Conservation (phyloP, 1,284 basidiomycete genomes). For the Exsudoporus floridanus region DNA sequence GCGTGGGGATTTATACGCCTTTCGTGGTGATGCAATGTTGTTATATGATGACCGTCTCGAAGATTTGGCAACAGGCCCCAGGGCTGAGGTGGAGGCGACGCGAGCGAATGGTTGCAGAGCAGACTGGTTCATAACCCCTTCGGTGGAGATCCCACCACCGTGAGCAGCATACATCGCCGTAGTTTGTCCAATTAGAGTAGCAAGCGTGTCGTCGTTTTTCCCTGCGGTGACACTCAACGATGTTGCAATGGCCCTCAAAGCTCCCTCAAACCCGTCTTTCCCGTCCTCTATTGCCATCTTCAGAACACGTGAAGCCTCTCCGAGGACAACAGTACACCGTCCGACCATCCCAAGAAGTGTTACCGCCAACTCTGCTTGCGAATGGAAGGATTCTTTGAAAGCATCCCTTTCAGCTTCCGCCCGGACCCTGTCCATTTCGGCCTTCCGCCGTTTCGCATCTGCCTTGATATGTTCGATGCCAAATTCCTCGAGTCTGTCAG, state of each 20-base stretch:
- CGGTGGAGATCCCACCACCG: slow-evolving; percentile 37
- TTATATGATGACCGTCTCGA: slow-evolving; percentile 52
- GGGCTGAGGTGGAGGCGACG: slow-evolving; percentile 48
- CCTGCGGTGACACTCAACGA: slow-evolving; percentile 58
- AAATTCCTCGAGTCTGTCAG: slow-evolving; percentile 77
- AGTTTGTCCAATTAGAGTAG: slow-evolving; percentile 61
- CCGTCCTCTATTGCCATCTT: slow-evolving; percentile 46
- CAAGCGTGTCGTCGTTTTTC: slow-evolving; percentile 67
- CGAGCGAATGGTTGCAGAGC: slow-evolving; percentile 36
- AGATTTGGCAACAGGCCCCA: slow-evolving; percentile 41
- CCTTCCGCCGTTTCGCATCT: slow-evolving; percentile 64
- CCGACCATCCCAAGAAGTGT: slow-evolving; percentile 77
- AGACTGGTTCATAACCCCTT: slow-evolving; percentile 46
- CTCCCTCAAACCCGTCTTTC: slow-evolving; percentile 40
- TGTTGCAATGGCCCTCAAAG: slow-evolving; percentile 46
- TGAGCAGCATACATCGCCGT: slow-evolving; percentile 51
- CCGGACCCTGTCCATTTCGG: slow-evolving; percentile 72
- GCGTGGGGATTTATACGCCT: slow-evolving; percentile 57
- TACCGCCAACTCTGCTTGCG: slow-evolving; percentile 70
- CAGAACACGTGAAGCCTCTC: slow-evolving; percentile 62
- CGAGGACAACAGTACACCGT: slow-evolving; percentile 71
- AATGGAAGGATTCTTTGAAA: slow-evolving; percentile 60
- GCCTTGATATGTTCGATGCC: slow-evolving; percentile 72
- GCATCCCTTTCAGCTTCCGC: slow-evolving; percentile 70
- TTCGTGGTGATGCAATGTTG: slow-evolving; percentile 44